A percentile compares a stretch with the other conserved stretches of the same genome.
phyloP scores from a whole-genome alignment of 1,284 basidiomycete genomes.

The Irpex rosettiformis region DNA sequence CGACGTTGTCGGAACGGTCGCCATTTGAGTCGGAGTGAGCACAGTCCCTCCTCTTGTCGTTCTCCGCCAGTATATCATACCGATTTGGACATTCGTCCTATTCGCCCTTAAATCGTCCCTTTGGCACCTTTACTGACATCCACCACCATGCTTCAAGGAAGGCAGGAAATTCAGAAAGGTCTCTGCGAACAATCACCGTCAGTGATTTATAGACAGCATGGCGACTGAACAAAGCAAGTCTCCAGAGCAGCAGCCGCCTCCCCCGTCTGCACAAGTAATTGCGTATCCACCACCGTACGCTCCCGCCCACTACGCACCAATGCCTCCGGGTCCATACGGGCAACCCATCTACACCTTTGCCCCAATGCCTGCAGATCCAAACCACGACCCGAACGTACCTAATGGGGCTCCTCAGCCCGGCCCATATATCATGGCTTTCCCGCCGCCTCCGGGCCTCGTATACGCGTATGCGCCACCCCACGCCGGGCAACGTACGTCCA shows the following conservation, averaged over 20 bases:
- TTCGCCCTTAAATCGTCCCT: neutral
- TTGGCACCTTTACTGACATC: conserved; percentile 3
- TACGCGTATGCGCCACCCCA: conserved; percentile 54
- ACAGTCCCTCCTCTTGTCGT: conserved; percentile 21
- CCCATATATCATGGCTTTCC: conserved; percentile 49
- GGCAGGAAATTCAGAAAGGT: neutral
- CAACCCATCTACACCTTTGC: conserved; percentile 46
- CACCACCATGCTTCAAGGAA: conserved; percentile 3
- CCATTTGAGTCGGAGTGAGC: conserved; percentile 36
- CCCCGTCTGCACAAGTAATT: conserved; percentile 20
- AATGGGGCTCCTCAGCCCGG: conserved; percentile 35
- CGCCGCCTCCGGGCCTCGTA: conserved; percentile 55
- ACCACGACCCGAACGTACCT: conserved; percentile 40
- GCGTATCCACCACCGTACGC: conserved; percentile 41
- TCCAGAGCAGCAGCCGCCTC: conserved; percentile 22
- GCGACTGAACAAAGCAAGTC: conserved; percentile 29
- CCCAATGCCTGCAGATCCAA: conserved; percentile 34
- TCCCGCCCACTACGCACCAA: conserved; percentile 39
- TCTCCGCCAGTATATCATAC: conserved; percentile 21
- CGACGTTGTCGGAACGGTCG: conserved; percentile 35
- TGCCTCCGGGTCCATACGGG: conserved; percentile 41
- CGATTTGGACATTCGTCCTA: neutral
- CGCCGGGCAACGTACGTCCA: conserved; percentile 39
- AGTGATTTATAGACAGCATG: conserved; percentile 18
- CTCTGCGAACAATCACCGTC: neutral